Evolutionary conservation across 2,329 filamentous ascomycete genomes (phyloP), one percentile per base, ranked within the genome.

Genomic region (Apiospora koreana): DNA sequence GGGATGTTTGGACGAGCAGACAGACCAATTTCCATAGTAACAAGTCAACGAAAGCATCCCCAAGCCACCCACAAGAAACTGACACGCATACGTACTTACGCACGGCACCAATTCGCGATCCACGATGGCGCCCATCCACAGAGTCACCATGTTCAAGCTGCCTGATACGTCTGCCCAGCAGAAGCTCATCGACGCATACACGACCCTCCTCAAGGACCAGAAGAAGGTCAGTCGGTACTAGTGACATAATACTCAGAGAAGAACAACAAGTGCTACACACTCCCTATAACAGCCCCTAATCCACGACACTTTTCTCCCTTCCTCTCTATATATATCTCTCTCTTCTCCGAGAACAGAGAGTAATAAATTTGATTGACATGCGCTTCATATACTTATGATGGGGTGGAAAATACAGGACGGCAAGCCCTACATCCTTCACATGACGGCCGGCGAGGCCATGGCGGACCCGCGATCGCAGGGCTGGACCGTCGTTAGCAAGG

Each of bases 371-470:
- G n/a, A n/a, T n/a, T n/a, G 4, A 42, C 12, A 14, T 42, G 9
- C 41, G 41, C 14, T 43, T 18, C 14, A 7, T 58, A 35, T 21
- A 58, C 16, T 62, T 64, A 46, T 42, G 28, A 45, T 41, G 9
- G n/a, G 28, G 35, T 3, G n/a, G 66, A 25, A 35, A 28, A 2
- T 7, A 35, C 69, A 94, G 92, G 87, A 92, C 75, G 91, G 90
- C 72, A 89, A 92, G 78, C 89, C 89, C 1, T 94, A 94, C 79
- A 92, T 94, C 73, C 80, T 89, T 62, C 84, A 85, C 70, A 82
- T 88, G 74, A 73, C 82, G 80, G 89, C 87, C 18, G 87, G 87
- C 25, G 76, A 78, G 12, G 82, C 85, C 3, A 77, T 86, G 71
- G 79, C 83, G 23, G 86, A 88, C 71, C 80, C 84, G 2, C 84